These are phyloP conservation scores for Dicorynia guianensis DNA, from an alignment of 306 rosid genomes.

Conservation along the genomic window DNA sequence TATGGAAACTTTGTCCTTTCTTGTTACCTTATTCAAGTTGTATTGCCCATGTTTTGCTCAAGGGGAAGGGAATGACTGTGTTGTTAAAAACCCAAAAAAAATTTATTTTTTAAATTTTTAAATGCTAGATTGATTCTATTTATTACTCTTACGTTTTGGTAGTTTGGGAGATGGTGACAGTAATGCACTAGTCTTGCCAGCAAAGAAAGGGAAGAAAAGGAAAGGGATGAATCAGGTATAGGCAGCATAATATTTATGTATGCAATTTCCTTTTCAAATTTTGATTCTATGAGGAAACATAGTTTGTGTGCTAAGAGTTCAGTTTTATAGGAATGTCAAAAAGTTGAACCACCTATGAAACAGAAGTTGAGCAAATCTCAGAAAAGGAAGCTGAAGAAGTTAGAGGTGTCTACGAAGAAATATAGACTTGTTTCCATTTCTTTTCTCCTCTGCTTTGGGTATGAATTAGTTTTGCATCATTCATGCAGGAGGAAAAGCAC, in stretches of 20 bases:
- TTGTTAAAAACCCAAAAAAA: background rate
- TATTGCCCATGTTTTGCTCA: too few species aligned
- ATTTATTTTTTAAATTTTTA: background rate
- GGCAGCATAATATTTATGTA: background rate
- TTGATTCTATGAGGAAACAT: background rate
- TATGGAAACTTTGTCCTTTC: background rate
- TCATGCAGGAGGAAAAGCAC: conserved; percentile 71
- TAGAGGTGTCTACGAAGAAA: conserved; percentile 62
- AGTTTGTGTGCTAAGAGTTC: conserved; percentile 27
- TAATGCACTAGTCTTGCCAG: conserved; percentile 53
- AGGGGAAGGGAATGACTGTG: background rate
- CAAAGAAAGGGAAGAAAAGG: conserved; percentile 55
- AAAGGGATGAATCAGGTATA: conserved; percentile 59
- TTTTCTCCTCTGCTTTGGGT: conserved; percentile 28
- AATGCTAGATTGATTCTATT: background rate
- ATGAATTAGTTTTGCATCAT: conserved; percentile 34
- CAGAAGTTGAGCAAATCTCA: conserved; percentile 75
- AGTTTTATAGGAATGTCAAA: conserved; percentile 49
- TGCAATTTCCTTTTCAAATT: conserved; percentile 3
- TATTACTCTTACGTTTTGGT: conserved; percentile 11
- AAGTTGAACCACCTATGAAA: conserved; percentile 45
- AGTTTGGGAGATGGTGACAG: conserved; percentile 61
- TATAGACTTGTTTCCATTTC: conserved; percentile 27
- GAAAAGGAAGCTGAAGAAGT: conserved; percentile 70
- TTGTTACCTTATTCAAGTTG: too few species aligned